Percentiles rank a stretch among this genome's conserved stretches.
phyloP scores from a whole-genome alignment of 257 asterid species.

The Solanum pimpinellifolium region DNA sequence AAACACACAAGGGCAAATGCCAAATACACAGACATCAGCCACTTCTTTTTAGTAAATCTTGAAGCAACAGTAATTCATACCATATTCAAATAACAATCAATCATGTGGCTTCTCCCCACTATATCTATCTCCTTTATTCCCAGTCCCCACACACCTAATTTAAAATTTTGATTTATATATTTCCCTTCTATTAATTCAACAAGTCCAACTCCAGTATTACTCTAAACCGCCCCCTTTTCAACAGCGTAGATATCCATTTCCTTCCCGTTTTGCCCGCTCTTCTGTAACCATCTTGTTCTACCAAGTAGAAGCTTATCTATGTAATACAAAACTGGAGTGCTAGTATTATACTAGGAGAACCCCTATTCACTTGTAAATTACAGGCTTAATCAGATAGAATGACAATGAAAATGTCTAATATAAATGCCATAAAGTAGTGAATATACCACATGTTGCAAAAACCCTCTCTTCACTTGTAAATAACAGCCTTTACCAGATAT shows the following conservation, averaged over 20 bases:
- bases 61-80: slow-evolving; percentile 12
- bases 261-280: background rate
- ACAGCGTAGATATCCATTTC: background rate
- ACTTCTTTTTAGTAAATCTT: slow-evolving; percentile 19
- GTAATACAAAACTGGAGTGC: background rate
- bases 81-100: background rate
- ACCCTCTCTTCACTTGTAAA: background rate
- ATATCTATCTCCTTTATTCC: background rate
- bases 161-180: background rate
- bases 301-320: background rate
- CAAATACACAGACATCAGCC: background rate
- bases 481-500: background rate
- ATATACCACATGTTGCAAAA: background rate
- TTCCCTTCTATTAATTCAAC: background rate
- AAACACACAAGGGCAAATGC: background rate
- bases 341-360: background rate
- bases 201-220: background rate
- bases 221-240: background rate
- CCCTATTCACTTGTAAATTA: background rate
- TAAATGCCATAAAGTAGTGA: background rate
- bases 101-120: background rate
- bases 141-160: background rate
- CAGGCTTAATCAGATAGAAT: background rate
- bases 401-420: background rate
- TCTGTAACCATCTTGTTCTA: background rate